Evolutionary conservation across 139 green algal genomes (phyloP).

Genomic region (Ettlia oleoabundans): DNA sequence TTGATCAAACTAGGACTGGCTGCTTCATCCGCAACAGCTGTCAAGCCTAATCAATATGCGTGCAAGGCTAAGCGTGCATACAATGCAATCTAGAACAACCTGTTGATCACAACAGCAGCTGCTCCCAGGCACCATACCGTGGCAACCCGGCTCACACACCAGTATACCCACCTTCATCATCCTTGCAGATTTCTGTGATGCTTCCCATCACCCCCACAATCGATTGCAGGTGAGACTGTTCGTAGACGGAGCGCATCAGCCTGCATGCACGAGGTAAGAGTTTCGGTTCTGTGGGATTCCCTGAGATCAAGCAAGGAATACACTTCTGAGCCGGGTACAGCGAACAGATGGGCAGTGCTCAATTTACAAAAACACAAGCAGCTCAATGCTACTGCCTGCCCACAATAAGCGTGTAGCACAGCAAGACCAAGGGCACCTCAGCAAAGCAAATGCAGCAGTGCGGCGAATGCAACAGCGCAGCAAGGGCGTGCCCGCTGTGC

Average conservation of each 20-base stretch:
- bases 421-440: too few species aligned
- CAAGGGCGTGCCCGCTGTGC: background rate
- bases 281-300: background rate
- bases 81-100: background rate
- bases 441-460: too few species aligned
- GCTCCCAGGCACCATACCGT: background rate
- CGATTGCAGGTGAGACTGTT: background rate
- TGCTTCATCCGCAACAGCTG: too few species aligned
- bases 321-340: background rate
- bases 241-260: slow-evolving; percentile 13
- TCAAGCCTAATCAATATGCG: too few species aligned
- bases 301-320: background rate
- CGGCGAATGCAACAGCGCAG: too few species aligned
- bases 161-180: background rate
- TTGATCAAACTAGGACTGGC: too few species aligned
- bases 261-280: background rate
- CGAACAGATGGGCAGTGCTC: background rate
- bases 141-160: background rate
- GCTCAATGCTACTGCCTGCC: background rate
- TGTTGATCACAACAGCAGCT: background rate
- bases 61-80: too few species aligned
- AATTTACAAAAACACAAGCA: background rate
- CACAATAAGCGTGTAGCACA: background rate
- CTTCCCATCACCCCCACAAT: background rate
- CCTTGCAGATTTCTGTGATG: background rate